These are phyloP conservation scores for Daldinia concentrica DNA, from an alignment of 495 filamentous ascomycete species.

Conservation along the genomic window DNA sequence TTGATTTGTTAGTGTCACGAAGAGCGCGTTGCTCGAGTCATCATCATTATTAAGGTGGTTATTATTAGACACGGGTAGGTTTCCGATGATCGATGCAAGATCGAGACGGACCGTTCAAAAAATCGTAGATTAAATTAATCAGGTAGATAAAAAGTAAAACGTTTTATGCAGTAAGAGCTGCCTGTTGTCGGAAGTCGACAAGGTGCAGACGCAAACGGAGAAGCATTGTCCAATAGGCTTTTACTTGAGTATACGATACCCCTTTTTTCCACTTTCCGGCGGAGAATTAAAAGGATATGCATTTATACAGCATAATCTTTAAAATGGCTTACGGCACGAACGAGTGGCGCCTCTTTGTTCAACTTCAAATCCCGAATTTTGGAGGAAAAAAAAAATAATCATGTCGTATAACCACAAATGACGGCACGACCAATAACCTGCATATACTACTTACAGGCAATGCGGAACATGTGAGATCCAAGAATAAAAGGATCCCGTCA, in stretches of 20 bases:
- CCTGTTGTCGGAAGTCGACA: neutral
- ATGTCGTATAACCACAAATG: conserved; percentile 31
- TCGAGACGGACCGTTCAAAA: conserved; percentile 14
- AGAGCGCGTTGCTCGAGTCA: neutral
- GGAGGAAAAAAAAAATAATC: conserved; percentile 1
- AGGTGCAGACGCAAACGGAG: neutral
- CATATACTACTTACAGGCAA: conserved; percentile 10
- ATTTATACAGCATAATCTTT: conserved; percentile 15
- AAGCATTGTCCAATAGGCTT: neutral
- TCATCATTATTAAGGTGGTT: neutral
- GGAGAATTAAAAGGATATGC: neutral
- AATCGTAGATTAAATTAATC: conserved; percentile 11
- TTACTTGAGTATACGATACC: conserved; percentile 2
- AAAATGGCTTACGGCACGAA: conserved; percentile 9
- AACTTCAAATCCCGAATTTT: conserved; percentile 30
- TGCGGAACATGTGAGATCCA: conserved; percentile 20
- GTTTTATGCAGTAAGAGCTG: conserved; percentile 6
- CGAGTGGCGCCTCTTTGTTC: conserved; percentile 16
- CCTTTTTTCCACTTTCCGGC: conserved; percentile 5
- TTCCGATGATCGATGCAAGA: conserved; percentile 21
- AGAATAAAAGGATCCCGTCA: conserved; percentile 20
- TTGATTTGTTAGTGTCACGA: conserved; percentile 41
- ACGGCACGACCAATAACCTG: conserved; percentile 9
- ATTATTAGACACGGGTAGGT: conserved; percentile 17
- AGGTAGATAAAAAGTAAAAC: conserved; percentile 13